A percentile compares a stretch with the other conserved stretches of the same genome.
phyloP scores from a whole-genome alignment of 179 eudicot species.

The Drosera spatulata region DNA sequence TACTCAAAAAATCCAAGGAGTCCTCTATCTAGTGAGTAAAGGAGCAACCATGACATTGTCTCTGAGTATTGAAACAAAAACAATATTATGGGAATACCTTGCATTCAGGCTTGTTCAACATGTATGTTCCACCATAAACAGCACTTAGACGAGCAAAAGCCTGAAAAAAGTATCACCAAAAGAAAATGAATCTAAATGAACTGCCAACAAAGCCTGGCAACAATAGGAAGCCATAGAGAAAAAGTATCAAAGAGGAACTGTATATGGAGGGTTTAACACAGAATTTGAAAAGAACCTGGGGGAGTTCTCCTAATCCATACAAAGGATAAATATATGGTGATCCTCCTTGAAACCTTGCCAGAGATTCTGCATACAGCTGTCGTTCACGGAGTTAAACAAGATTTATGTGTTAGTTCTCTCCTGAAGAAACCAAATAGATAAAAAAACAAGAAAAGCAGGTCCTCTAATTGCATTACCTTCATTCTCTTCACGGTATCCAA shows the following conservation, averaged over 20 bases:
- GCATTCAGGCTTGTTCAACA: slow-evolving; percentile 82
- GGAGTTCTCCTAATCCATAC: slow-evolving; percentile 85
- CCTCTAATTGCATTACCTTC: slow-evolving; percentile 31
- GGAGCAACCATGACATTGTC: too few relatives aligned
- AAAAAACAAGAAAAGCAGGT: background rate
- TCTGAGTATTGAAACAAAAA: too few relatives aligned
- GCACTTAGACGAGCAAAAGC: slow-evolving; percentile 92
- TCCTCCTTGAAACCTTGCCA: slow-evolving; percentile 77
- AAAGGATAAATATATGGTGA: slow-evolving; percentile 82
- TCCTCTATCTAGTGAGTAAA: too few relatives aligned
- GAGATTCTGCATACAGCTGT: slow-evolving; percentile 74
- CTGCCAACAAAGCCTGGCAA: background rate
- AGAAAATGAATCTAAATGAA: too few relatives aligned
- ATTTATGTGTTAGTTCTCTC: background rate
- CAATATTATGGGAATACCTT: slow-evolving; percentile 23
- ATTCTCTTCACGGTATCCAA: slow-evolving; percentile 63
- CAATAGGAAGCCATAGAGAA: slow-evolving; percentile 1
- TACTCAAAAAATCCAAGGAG: background rate
- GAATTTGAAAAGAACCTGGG: slow-evolving; percentile 36
- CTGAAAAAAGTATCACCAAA: slow-evolving; percentile 17
- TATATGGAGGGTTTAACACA: background rate
- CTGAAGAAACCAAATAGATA: too few relatives aligned
- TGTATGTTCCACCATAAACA: slow-evolving; percentile 89
- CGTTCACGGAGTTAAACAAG: background rate
- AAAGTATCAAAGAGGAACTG: background rate